Base-by-base conservation (phyloP, 257 asterid genomes). In the Thymus quinquecostatus region DNA sequence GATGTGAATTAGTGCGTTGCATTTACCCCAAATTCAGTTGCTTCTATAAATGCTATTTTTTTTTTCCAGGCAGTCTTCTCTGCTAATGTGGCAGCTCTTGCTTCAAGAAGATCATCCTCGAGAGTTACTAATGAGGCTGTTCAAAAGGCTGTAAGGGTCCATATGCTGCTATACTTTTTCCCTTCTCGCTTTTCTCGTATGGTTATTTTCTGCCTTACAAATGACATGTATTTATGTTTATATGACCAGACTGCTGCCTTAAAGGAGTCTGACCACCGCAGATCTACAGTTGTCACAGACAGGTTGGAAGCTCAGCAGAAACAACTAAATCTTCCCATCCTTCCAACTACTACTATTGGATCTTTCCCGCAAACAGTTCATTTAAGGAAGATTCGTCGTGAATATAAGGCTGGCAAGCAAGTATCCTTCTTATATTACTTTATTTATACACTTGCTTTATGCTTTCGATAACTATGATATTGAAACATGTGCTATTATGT, bases 261-360 rank as follows among this genome's bases (percentile, higher is more conserved):
- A 79, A 79, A 78, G 86, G 89, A 88, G 38, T 86, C 89, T 62
- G 89, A 84, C 72, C 96, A 91, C 79, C 95, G 81, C 6, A 88
- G 97, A 68, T 87, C 92, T 53, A 83, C 95, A 77, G 79, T 82
- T 51, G 96, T 87, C 64, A 72, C 86, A 45, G 79, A 83, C 68
- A 88, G 98, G 78, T 81, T 90, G 56, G 88, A 83, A 76, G 85
- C 91, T 66, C 98, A 92, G 72, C 98, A 88, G 76, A 79, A 86
- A 80, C 88, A 85, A 81, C 91, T 92, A 60, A 86, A 84, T 73
- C 95, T 92, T 72, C 92, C 98, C 55, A 57, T 88, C 68, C 91
- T 92, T 60, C 98, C 97, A 43, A 88, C 97, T 68, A 92, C 98
- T 60, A 90, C 98, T 58, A 92, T 92, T 77, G 98, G 98, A 30